phyloP scores from a whole-genome alignment of 1,284 basidiomycete species.

The Naganishia albida region DNA sequence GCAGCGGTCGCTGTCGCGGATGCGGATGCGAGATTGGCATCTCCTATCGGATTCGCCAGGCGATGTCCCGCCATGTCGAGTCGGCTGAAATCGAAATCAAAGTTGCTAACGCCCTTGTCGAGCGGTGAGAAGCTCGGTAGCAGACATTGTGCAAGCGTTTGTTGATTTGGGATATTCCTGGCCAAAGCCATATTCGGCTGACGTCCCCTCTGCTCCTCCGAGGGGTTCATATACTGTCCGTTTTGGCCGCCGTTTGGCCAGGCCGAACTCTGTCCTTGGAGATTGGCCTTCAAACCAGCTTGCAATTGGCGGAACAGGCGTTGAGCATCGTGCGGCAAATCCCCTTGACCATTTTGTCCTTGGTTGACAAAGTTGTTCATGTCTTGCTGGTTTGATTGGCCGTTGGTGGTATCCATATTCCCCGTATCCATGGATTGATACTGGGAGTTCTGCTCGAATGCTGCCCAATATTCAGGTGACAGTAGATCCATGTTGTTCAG shows the following conservation, averaged over 20 bases:
- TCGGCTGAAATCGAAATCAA: slow-evolving; percentile 25
- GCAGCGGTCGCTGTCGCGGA: slow-evolving; percentile 18
- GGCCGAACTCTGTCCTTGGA: background rate
- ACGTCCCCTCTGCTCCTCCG: slow-evolving; percentile 1
- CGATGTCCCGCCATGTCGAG: slow-evolving; percentile 16
- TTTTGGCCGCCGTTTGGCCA: slow-evolving; percentile 2
- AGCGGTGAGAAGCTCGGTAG: slow-evolving; percentile 26
- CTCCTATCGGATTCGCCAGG: slow-evolving; percentile 10
- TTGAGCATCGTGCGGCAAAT: slow-evolving; percentile 8
- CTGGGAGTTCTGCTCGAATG: slow-evolving; percentile 9
- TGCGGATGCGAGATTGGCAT: slow-evolving; percentile 3
- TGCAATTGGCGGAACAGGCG: slow-evolving; percentile 20
- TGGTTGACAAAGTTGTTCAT: background rate
- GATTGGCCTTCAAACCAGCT: slow-evolving; percentile 4
- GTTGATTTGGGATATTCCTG: slow-evolving; percentile 4
- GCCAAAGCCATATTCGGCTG: background rate
- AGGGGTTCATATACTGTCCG: background rate
- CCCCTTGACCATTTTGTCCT: background rate
- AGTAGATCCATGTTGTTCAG: slow-evolving; percentile 2
- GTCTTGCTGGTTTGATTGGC: background rate
- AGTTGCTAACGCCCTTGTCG: slow-evolving; percentile 21
- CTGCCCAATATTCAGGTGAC: slow-evolving; percentile 19
- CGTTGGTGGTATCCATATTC: background rate
- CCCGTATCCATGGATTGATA: background rate
- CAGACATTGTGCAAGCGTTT: slow-evolving; percentile 18